These are phyloP conservation scores for Tolypocladium endophyticum DNA, from an alignment of 2,329 filamentous ascomycete species.

Conservation along the genomic window DNA sequence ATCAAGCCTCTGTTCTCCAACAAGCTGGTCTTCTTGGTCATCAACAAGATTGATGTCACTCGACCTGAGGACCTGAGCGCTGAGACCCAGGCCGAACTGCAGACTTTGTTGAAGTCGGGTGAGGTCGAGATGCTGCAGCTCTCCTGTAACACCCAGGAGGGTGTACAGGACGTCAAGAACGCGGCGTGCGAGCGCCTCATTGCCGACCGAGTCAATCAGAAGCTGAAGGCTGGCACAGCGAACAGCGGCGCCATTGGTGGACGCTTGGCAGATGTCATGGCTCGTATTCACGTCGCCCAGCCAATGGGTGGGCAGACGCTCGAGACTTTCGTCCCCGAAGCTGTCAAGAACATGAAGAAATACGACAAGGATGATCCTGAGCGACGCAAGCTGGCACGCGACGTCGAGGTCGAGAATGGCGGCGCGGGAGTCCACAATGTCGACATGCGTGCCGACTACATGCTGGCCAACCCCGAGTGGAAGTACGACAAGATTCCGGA, in stretches of 20 bases:
- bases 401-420: slow-evolving; percentile 84
- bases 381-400: slow-evolving; percentile 67
- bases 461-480: slow-evolving; percentile 83
- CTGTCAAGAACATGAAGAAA: slow-evolving; percentile 68
- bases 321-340: slow-evolving; percentile 83
- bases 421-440: slow-evolving; percentile 95
- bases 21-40: slow-evolving; percentile 90
- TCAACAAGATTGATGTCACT: slow-evolving; percentile 97
- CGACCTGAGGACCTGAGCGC: slow-evolving; percentile 77
- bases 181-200: slow-evolving; percentile 87
- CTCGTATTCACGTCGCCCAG: slow-evolving; percentile 93
- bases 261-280: slow-evolving; percentile 80
- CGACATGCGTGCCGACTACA: slow-evolving; percentile 80
- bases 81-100: slow-evolving; percentile 66
- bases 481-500: slow-evolving; percentile 95
- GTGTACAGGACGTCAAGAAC: slow-evolving; percentile 91
- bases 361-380: slow-evolving; percentile 88
- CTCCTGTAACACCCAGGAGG: slow-evolving; percentile 90
- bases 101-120: slow-evolving; percentile 70
- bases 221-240: slow-evolving; percentile 83
- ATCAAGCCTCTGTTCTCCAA: slow-evolving; percentile 96
- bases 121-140: slow-evolving; percentile 90
- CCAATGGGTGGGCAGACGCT: slow-evolving; percentile 71
- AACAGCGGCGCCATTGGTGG: slow-evolving; percentile 66
- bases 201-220: slow-evolving; percentile 86